A percentile compares a stretch with the other conserved stretches of the same genome.
Evolutionary conservation across 2,329 filamentous ascomycete genomes (phyloP).

Genomic region (Knufia petricola): DNA sequence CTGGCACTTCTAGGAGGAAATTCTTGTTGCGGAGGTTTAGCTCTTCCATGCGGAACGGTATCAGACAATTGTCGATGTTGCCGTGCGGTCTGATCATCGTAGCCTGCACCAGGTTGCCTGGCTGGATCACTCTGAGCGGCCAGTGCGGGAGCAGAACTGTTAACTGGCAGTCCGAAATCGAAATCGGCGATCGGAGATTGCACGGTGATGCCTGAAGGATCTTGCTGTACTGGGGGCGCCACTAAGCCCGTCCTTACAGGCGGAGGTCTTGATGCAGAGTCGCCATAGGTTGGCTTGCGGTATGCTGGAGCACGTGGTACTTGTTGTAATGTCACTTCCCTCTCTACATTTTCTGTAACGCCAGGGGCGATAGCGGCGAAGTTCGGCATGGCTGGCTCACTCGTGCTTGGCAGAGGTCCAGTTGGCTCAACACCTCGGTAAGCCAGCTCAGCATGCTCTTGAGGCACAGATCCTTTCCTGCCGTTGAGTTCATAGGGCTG

Average conservation of each 20-base stretch:
- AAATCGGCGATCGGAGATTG: conserved; percentile 46
- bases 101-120: neutral
- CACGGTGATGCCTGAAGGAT: conserved; percentile 27
- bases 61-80: neutral
- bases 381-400: conserved; percentile 43
- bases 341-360: conserved; percentile 19
- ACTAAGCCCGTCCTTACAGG: conserved; percentile 16
- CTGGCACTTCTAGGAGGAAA: conserved; percentile 20
- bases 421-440: neutral
- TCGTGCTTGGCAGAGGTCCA: neutral
- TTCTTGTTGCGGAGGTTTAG: conserved; percentile 9
- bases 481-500: neutral
- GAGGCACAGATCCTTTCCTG: conserved; percentile 16
- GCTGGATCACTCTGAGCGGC: neutral
- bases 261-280: conserved; percentile 1
- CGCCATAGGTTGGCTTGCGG: conserved; percentile 25
- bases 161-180: conserved; percentile 59
- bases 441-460: neutral
- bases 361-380: conserved; percentile 47
- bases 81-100: neutral
- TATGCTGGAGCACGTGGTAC: conserved; percentile 19
- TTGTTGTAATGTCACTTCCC: conserved; percentile 15
- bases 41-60: neutral
- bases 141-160: neutral
- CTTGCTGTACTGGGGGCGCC: conserved; percentile 36